Evolutionary conservation across 192 early-diverging fungal species (phyloP).

Genomic region (Umbelopsis vinacea): DNA sequence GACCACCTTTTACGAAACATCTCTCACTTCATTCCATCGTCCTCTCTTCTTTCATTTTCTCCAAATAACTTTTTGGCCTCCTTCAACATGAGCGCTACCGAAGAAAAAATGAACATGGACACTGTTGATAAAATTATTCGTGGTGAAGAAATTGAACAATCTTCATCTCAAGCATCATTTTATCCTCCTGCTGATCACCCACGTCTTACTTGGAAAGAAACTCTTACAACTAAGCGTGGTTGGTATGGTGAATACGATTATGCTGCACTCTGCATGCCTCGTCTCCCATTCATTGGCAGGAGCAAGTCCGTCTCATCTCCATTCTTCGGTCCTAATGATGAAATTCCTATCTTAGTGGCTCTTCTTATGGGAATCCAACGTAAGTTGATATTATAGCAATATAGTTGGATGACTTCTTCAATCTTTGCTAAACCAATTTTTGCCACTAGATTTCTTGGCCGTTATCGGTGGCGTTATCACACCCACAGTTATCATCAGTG

Average conservation of each 20-base stretch:
- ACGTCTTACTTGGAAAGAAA: neutral
- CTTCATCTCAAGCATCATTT: slow-evolving; percentile 10
- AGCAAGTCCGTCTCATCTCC: slow-evolving; percentile 36
- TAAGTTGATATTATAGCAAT: slow-evolving; percentile 6
- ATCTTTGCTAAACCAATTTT: neutral
- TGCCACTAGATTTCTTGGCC: slow-evolving; percentile 26
- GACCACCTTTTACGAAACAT: too few species aligned
- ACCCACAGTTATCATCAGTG: slow-evolving; percentile 45
- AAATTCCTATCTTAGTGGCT: slow-evolving; percentile 47
- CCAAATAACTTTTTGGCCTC: neutral
- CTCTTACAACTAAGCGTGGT: slow-evolving; percentile 42
- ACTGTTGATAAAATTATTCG: slow-evolving; percentile 5
- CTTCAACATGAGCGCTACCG: slow-evolving; percentile 9
- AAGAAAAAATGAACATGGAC: slow-evolving; percentile 8
- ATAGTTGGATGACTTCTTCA: neutral
- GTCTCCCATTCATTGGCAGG: slow-evolving; percentile 40
- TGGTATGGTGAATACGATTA: slow-evolving; percentile 53
- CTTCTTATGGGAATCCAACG: slow-evolving; percentile 48
- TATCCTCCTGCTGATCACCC: slow-evolving; percentile 4
- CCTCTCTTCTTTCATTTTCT: neutral
- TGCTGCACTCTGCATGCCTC: slow-evolving; percentile 46
- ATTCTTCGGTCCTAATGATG: slow-evolving; percentile 54
- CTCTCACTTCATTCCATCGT: neutral
- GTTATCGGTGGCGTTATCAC: slow-evolving; percentile 44
- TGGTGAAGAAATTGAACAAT: slow-evolving; percentile 18